phyloP scores from a whole-genome alignment of 2,329 filamentous ascomycete species.

The Fusarium camptoceras region DNA sequence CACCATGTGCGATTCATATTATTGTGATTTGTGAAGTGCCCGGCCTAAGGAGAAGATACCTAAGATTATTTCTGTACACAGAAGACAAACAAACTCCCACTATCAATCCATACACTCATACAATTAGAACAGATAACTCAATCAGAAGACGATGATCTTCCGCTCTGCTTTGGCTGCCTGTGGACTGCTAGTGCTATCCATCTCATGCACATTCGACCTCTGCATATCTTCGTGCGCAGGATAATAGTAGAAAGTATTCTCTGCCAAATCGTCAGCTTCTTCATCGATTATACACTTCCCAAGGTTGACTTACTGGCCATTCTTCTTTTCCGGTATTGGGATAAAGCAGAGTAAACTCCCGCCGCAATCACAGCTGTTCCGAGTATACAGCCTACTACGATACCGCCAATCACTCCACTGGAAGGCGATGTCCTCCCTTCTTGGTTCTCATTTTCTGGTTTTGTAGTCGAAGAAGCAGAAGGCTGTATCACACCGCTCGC shows the following conservation, averaged over 20 bases:
- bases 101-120: not conserved
- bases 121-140: not conserved
- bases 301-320: not conserved
- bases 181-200: not conserved
- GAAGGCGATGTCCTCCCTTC: not conserved
- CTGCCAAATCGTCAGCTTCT: not conserved
- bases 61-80: not conserved
- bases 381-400: conserved; percentile 5
- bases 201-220: conserved; percentile 3
- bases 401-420: conserved; percentile 16
- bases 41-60: fast-evolving
- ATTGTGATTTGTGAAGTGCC: not conserved
- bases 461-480: not conserved
- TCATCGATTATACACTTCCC: too few species aligned
- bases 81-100: not conserved
- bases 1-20: too few species aligned
- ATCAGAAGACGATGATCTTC: not conserved
- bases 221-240: conserved; percentile 8
- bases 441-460: not conserved
- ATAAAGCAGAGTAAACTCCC: conserved; percentile 4
- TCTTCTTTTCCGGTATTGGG: not conserved
- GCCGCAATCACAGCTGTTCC: conserved; percentile 5
- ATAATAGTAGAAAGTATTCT: conserved; percentile 9
- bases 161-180: not conserved
- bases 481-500: conserved; percentile 28